A percentile compares a stretch with the other conserved stretches of the same genome.
These are phyloP conservation scores for Lentinula guzmanii DNA, from an alignment of 768 basidiomycete species.

Conservation along the genomic window DNA sequence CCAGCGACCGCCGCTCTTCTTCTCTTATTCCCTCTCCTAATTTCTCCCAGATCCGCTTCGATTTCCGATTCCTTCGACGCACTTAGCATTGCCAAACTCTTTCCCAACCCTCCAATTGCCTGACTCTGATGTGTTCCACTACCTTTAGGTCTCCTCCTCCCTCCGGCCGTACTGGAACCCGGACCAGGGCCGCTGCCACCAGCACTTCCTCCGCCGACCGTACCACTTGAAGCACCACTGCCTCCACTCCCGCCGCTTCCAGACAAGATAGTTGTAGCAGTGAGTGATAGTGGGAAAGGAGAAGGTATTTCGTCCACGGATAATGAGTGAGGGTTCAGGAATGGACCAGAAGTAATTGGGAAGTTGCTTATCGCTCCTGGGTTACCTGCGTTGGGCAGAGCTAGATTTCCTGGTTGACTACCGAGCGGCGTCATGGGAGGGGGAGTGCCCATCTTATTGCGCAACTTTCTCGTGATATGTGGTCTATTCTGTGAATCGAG, in stretches of 20 bases:
- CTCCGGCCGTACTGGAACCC: constrained; percentile 25
- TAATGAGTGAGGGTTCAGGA: constrained; percentile 79
- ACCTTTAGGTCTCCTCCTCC: constrained; percentile 46
- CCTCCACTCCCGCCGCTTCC: constrained; percentile 18
- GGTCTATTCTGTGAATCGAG: constrained; percentile 73
- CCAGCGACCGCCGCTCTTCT: constrained; percentile 32
- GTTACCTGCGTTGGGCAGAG: constrained; percentile 28
- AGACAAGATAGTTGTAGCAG: constrained; percentile 41
- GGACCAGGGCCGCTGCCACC: constrained; percentile 27
- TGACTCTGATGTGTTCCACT: constrained; percentile 50
- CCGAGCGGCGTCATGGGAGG: constrained; percentile 68
- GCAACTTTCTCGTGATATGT: constrained; percentile 78
- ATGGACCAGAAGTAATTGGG: constrained; percentile 62
- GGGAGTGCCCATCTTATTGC: constrained; percentile 74
- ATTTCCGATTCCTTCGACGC: constrained; percentile 62
- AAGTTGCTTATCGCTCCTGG: constrained; percentile 32
- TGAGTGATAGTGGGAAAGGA: constrained; percentile 73
- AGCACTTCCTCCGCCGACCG: constrained; percentile 11
- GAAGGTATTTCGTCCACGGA: constrained; percentile 84
- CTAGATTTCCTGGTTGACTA: constrained; percentile 17
- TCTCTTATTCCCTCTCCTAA: constrained; percentile 68
- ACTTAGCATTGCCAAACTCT: constrained; percentile 56
- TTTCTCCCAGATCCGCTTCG: constrained; percentile 73
- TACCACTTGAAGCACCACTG: constrained; percentile 22
- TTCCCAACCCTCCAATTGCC: constrained; percentile 64